Evolutionary conservation across 805 yeast genomes (phyloP), one percentile per base, ranked within the genome.

Genomic region (Candida endomychidarum): DNA sequence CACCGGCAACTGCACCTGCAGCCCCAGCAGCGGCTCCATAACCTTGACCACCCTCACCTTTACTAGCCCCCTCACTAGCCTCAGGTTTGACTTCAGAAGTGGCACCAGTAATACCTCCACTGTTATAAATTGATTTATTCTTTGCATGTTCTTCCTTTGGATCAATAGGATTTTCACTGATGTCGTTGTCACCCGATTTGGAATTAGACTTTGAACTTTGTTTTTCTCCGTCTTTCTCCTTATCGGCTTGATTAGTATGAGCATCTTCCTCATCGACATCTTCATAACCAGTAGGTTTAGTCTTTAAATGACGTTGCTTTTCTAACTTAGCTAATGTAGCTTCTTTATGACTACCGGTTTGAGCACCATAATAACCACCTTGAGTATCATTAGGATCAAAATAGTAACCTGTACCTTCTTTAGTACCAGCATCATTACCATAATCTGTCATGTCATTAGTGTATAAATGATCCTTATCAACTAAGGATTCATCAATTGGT

Each of bases 331-430:
- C 45, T 16, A 41, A 25, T 5, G 51, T 48, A 14, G 51, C 49
- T 19, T 48, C 51, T 11, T 29, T 21, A 11, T 29, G 33, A 12
- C 31, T 28, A 15, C 24, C 37, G 15, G 24, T 11, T 10, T 14
- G 12, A 12, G n/a, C 11, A 26, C 46, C 41, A 38, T 47, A 47
- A 30, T 37, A 37, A 15, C 67, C 65, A 18, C 65, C 66, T 45
- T 63, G 68, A 23, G 69, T 62, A 46, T 63, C 69, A 43, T 46
- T 52, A 9, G 70, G 69, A 35, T 63, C 60, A 42, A 51, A 65
- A 42, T 55, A 65, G 35, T 49, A 47, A 9, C 70, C 70, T 8
- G 51, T 45, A 21, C 70, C 70, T 24, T 53, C 40, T 8, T 41
- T 49, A 11, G 49, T 49, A 24, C 41, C 45, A 19, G 70, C 66